Conservation (phyloP, 2,329 filamentous ascomycete species). For the Tothia fuscella region DNA sequence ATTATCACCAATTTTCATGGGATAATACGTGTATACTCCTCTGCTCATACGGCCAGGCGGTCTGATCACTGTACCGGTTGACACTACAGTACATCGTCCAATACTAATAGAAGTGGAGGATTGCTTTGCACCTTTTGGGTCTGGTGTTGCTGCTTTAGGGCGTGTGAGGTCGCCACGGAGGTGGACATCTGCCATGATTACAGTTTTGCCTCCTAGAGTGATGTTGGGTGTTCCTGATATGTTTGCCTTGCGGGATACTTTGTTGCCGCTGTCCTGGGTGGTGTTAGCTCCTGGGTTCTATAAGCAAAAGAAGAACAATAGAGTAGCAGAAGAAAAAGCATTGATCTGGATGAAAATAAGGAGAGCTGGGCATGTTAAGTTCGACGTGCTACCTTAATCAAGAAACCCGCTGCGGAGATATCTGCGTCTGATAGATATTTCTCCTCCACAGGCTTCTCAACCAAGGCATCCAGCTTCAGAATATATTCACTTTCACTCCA, state of each 20-base stretch:
- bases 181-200: conserved; percentile 90
- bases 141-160: conserved; percentile 22
- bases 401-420: too few relatives aligned
- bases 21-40: conserved; percentile 65
- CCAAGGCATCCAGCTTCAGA: too few relatives aligned
- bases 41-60: conserved; percentile 76
- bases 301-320: neutral
- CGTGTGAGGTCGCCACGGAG: conserved; percentile 77
- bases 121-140: conserved; percentile 19
- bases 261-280: conserved; percentile 88
- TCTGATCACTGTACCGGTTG: conserved; percentile 62
- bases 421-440: too few relatives aligned
- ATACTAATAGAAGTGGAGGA: conserved; percentile 59
- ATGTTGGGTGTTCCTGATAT: conserved; percentile 96
- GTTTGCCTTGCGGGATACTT: conserved; percentile 82
- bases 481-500: too few relatives aligned
- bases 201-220: conserved; percentile 85
- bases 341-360: neutral
- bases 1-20: conserved; percentile 86
- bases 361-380: neutral
- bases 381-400: too few relatives aligned
- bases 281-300: neutral
- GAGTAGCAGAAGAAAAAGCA: neutral
- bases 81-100: conserved; percentile 83
- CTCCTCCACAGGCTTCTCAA: too few relatives aligned